Conservation (phyloP, 2,329 filamentous ascomycete genomes). For the Ilyonectria destructans region DNA sequence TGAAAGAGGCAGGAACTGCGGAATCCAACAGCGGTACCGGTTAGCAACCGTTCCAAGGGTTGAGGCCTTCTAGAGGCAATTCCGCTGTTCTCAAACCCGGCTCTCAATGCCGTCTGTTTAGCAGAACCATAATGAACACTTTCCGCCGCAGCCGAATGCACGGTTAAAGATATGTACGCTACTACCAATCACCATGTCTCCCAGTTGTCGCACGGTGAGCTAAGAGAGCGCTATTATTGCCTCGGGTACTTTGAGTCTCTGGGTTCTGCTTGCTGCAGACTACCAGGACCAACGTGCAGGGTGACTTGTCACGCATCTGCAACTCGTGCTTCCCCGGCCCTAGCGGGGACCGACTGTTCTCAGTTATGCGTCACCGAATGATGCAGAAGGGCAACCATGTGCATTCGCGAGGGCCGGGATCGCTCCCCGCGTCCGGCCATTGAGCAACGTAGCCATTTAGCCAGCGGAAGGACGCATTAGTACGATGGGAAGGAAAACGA, state of each 20-base stretch:
- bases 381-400: conserved; percentile 12
- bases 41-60: conserved; percentile 8
- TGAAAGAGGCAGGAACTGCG: conserved; percentile 17
- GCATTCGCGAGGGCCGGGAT: conserved; percentile 1
- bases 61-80: conserved; percentile 1
- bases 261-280: conserved; percentile 13
- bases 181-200: conserved; percentile 11
- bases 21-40: background rate
- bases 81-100: conserved; percentile 8
- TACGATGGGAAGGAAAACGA: background rate
- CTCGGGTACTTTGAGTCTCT: background rate
- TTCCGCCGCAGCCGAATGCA: conserved; percentile 29
- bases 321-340: conserved; percentile 47
- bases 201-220: conserved; percentile 7
- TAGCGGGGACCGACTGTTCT: conserved; percentile 24
- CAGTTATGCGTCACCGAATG: background rate
- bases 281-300: conserved; percentile 28
- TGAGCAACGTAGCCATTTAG: background rate
- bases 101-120: conserved; percentile 9
- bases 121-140: conserved; percentile 13
- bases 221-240: conserved; percentile 10
- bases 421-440: background rate
- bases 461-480: background rate
- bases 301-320: conserved; percentile 44
- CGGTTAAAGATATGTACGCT: conserved; percentile 1